phyloP scores from a whole-genome alignment of 2,329 filamentous ascomycete genomes.

The Setomelanomma holmii region DNA sequence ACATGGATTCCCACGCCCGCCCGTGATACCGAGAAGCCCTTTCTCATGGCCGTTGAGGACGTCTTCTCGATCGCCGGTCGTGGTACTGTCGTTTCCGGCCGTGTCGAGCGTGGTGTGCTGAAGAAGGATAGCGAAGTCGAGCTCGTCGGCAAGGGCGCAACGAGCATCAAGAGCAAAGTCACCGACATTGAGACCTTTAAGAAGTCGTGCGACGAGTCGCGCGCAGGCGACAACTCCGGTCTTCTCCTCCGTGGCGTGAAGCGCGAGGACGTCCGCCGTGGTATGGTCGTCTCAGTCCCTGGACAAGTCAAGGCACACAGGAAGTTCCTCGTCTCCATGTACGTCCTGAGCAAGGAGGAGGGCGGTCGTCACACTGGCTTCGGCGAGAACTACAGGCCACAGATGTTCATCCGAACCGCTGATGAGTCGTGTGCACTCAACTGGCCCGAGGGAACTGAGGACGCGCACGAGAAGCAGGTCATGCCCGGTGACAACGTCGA shows the following conservation, averaged over 20 bases:
- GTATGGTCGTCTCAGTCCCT: conserved; percentile 91
- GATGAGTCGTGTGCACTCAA: conserved; percentile 76
- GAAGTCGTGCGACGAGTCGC: conserved; percentile 97
- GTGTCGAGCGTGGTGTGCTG: conserved; percentile 92
- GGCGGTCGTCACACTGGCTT: conserved; percentile 97
- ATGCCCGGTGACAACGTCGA: conserved; percentile 99
- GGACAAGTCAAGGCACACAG: conserved; percentile 84
- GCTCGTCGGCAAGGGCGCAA: conserved; percentile 83
- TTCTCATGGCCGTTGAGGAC: conserved; percentile 95
- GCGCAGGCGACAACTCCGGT: conserved; percentile 97
- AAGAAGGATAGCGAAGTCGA: conserved; percentile 96
- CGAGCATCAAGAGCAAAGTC: conserved; percentile 96
- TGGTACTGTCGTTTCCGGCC: conserved; percentile 95
- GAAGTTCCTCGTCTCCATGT: conserved; percentile 94
- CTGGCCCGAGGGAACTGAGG: conserved; percentile 85
- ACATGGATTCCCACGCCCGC: conserved; percentile 94
- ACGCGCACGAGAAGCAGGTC: conserved; percentile 77
- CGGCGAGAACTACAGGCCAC: conserved; percentile 93
- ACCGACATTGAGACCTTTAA: conserved; percentile 99
- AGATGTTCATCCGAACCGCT: conserved; percentile 94
- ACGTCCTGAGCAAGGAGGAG: conserved; percentile 97
- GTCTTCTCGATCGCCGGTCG: conserved; percentile 72
- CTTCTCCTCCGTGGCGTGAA: conserved; percentile 94
- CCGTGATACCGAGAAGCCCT: conserved; percentile 96
- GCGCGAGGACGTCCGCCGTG: conserved; percentile 91